Conservation (phyloP, 2,329 filamentous ascomycete genomes). For the Xylaria sp. region DNA sequence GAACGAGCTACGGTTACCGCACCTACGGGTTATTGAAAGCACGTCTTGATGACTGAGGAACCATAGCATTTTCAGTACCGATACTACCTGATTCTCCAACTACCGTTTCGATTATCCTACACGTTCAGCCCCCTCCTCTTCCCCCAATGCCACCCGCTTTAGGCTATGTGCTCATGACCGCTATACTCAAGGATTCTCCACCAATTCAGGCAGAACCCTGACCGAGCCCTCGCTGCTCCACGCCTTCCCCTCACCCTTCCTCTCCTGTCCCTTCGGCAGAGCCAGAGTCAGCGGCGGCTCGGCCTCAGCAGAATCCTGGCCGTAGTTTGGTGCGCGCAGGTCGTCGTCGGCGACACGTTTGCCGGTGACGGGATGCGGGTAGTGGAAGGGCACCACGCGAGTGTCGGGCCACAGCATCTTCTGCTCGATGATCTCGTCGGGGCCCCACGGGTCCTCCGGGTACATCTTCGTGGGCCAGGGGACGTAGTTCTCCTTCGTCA, state of each 20-base stretch:
- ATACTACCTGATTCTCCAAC: slow-evolving; percentile 28
- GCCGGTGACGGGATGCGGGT: slow-evolving; percentile 63
- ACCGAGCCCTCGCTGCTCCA: slow-evolving; percentile 48
- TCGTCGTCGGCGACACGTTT: slow-evolving; percentile 58
- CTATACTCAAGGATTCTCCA: slow-evolving; percentile 46
- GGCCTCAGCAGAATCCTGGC: slow-evolving; percentile 54
- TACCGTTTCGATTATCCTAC: slow-evolving; percentile 21
- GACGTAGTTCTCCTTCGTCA: slow-evolving; percentile 65
- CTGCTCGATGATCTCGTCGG: slow-evolving; percentile 64
- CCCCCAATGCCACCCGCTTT: slow-evolving; percentile 29
- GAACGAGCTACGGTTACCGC: not conserved
- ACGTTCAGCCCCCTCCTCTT: slow-evolving; percentile 14
- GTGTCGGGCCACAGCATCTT: slow-evolving; percentile 68
- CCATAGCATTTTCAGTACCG: not conserved
- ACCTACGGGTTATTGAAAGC: slow-evolving; percentile 4
- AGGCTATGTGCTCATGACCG: slow-evolving; percentile 32
- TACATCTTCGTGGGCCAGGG: slow-evolving; percentile 61
- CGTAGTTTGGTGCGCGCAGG: slow-evolving; percentile 60
- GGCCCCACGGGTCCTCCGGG: slow-evolving; percentile 62
- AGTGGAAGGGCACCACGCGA: slow-evolving; percentile 65
- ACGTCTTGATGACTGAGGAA: not conserved
- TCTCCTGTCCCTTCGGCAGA: slow-evolving; percentile 52
- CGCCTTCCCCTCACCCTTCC: slow-evolving; percentile 49
- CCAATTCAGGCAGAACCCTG: slow-evolving; percentile 53
- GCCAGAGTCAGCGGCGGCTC: slow-evolving; percentile 57